phyloP scores from a whole-genome alignment of 2,329 filamentous ascomycete genomes.

The Teratosphaeria destructans region DNA sequence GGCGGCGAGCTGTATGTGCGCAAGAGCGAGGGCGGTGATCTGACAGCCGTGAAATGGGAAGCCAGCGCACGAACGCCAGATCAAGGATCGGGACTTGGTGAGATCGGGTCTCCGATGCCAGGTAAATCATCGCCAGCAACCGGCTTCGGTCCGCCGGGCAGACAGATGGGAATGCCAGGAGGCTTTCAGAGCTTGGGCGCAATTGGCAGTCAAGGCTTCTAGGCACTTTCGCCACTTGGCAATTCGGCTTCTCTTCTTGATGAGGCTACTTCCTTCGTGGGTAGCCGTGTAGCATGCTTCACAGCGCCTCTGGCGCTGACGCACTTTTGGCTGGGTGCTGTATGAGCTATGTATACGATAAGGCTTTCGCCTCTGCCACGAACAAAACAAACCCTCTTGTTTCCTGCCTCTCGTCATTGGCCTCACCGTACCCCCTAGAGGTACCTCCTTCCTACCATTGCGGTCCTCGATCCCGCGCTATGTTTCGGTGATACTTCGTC shows the following conservation, averaged over 20 bases:
- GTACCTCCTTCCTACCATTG: neutral
- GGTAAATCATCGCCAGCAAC: constrained; percentile 30
- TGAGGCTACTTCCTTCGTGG: neutral
- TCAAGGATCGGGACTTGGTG: constrained; percentile 26
- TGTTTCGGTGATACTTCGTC: neutral
- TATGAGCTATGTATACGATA: neutral
- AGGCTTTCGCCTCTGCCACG: neutral
- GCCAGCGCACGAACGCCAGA: constrained; percentile 20
- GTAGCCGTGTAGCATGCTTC: neutral
- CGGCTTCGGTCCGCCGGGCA: constrained; percentile 22
- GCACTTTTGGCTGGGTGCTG: neutral
- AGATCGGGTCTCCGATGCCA: constrained; percentile 39
- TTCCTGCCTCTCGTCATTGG: neutral
- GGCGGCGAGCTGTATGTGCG: constrained; percentile 75
- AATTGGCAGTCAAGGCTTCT: constrained; percentile 8
- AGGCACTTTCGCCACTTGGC: neutral
- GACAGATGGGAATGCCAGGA: constrained; percentile 6
- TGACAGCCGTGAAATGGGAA: constrained; percentile 35
- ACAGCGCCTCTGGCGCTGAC: neutral
- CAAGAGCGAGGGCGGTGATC: constrained; percentile 29
- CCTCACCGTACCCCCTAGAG: neutral
- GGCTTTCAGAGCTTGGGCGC: constrained; percentile 18
- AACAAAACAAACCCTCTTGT: neutral
- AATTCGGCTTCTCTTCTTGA: neutral
- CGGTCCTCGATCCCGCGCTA: neutral